Evolutionary conservation across 108 stramenopile species (phyloP), one percentile per base, ranked within the genome.

Genomic region (Skeletonema costatum): DNA sequence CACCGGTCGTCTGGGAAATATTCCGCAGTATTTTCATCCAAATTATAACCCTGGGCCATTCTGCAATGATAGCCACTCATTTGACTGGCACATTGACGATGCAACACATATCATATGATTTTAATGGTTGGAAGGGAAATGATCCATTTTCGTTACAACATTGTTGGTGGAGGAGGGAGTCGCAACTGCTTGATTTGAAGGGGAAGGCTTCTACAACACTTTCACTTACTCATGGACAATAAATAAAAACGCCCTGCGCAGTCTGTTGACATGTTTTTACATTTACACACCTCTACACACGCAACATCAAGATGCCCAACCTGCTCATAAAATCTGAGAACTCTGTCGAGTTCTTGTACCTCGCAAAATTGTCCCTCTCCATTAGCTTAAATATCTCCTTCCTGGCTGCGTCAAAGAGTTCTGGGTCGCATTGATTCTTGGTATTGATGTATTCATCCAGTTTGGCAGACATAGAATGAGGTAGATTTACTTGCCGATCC

Each of bases 341-440:
- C 13, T 58, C 71, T 4, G 72, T 4, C 25, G 81, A 74, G 13
- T 74, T 78, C 73, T 86, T 86, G 64, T 78, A 86, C 48, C 85
- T 74, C 31, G 30, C 38, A 41, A 76, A 86, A 30, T 86, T 86
- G 53, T 86, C 85, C 19, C 61, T 72, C 32, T 82, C 85, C 85
- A 86, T 76, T 25, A 86, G 53, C 32, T 63, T 60, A 36, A 64
- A 80, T 42, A 86, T 80, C 70, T 86, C 85, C 2, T 66, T 65
- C 16, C 66, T 61, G 16, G 82, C 73, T 39, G 63, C 65, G 56
- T 80, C 74, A 32, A 86, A 86, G 33, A 84, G 17, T 44, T 84
- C 68, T 36, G 65, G 59, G 12, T 83, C 59, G 14, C 17, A 62
- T 12, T 74, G 16, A 29, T 71, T 67, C 16, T 48, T 68, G 13